phyloP scores from a whole-genome alignment of 768 basidiomycete genomes.

The Panellus pusillus region DNA sequence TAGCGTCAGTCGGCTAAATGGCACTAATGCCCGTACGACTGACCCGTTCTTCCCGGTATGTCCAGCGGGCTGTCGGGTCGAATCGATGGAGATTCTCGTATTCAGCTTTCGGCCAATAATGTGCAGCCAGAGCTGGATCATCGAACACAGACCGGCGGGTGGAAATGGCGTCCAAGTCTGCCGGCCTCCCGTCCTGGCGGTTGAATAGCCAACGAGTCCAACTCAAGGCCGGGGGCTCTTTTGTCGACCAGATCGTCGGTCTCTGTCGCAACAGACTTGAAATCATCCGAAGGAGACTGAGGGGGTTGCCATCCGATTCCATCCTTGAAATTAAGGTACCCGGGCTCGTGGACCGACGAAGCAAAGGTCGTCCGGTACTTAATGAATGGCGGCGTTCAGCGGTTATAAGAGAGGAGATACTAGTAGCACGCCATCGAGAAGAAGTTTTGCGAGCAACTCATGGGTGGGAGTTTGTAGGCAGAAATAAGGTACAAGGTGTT shows the following conservation, averaged over 20 bases:
- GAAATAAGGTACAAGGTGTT: background rate
- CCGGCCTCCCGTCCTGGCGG: slow-evolving; percentile 21
- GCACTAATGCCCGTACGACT: slow-evolving; percentile 4
- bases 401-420: background rate
- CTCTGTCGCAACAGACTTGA: background rate
- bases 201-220: slow-evolving; percentile 36
- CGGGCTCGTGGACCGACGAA: background rate
- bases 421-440: slow-evolving; percentile 12
- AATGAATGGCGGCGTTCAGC: background rate
- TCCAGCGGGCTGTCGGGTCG: slow-evolving; percentile 60
- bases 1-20: background rate
- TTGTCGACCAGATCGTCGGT: slow-evolving; percentile 35
- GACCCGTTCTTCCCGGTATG: slow-evolving; percentile 53
- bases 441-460: background rate
- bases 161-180: slow-evolving; percentile 40
- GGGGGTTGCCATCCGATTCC: too few relatives aligned
- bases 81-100: slow-evolving; percentile 62
- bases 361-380: background rate
- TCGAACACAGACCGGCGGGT: slow-evolving; percentile 57
- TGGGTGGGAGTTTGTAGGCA: background rate
- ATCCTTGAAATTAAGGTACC: too few relatives aligned
- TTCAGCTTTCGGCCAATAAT: slow-evolving; percentile 49
- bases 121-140: slow-evolving; percentile 43
- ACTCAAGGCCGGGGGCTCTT: slow-evolving; percentile 36
- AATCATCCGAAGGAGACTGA: slow-evolving; percentile 1